These are phyloP conservation scores for Salicornia ramosissima DNA, from an alignment of 148 eudicot genomes.

Conservation along the genomic window DNA sequence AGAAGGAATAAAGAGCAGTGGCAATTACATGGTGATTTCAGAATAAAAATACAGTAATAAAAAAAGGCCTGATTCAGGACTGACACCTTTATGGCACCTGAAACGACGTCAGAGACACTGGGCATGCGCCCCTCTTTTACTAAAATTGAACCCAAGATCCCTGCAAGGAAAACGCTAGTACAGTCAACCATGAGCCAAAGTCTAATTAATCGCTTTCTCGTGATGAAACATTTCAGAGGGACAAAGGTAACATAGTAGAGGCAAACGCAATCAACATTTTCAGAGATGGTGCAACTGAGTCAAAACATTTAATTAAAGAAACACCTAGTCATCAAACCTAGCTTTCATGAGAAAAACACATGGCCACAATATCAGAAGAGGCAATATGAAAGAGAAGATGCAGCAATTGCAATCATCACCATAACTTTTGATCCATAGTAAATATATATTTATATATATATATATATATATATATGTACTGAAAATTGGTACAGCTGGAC, in stretches of 20 bases:
- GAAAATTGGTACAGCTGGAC: too few species aligned
- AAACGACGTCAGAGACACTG: slow-evolving; percentile 57
- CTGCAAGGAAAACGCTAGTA: slow-evolving; percentile 34
- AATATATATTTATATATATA: too few species aligned
- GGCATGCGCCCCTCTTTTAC: slow-evolving; percentile 77
- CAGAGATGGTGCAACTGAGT: not conserved
- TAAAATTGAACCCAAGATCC: slow-evolving; percentile 67
- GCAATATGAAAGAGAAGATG: too few species aligned
- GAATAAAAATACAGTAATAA: not conserved
- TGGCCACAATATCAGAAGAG: too few species aligned
- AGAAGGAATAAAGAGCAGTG: not conserved
- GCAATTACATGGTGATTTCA: not conserved
- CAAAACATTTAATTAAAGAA: not conserved
- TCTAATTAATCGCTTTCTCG: not conserved
- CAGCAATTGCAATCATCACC: too few species aligned
- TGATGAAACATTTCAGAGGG: not conserved
- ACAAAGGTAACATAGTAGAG: not conserved
- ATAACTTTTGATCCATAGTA: too few species aligned
- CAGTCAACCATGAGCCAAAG: slow-evolving; percentile 2
- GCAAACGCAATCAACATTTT: not conserved
- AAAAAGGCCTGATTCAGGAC: not conserved
- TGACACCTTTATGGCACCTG: slow-evolving; percentile 73
- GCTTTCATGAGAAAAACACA: too few species aligned
- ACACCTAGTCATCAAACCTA: not conserved
- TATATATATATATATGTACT: too few species aligned